Evolutionary conservation across 345 rosid genomes (phyloP), one percentile per base, ranked within the genome.

Genomic region (Aquilaria malaccensis): DNA sequence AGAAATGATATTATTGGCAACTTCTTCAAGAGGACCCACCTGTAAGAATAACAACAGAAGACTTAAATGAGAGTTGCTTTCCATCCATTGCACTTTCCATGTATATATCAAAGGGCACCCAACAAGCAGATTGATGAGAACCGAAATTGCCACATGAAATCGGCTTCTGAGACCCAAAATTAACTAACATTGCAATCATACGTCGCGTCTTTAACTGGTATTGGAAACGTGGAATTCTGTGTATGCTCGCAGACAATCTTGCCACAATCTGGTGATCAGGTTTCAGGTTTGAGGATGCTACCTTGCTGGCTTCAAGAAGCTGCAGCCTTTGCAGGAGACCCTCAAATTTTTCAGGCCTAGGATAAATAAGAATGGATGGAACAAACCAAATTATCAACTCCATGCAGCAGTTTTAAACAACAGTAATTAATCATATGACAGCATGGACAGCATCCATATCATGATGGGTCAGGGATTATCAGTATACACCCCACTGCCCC

Each of bases 81-180:
- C 78, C 86, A 49, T 82, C 87, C 87, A 85, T 71, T 49, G 81
- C 74, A 61, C 70, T 75, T 78, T 85, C 90, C 81, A 82, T 73
- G 59, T 68, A 82, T 52, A 82, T 73, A 69, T 82, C 90, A 74
- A 82, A 78, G 43, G 73, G 59, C 70, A 75, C 82, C 90, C 90
- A 85, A 66, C 82, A 80, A 50, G 76, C 69, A 65, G 80, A 76
- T 51, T 67, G 71, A 45, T 71, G 69, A 69, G 72, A 70, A 47
- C 64, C 76, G 41, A 73, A 65, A 49, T 56, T 66, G 60, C 76
- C 79, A 60, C 45, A 55, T 65, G 77, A 70, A 41, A 68, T 56
- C 47, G 64, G 70, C 63, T 72, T 76, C 62, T 62, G 61, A 31
- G 80, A 59, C 63, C 74, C 74, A 47, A 46, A 13, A 65, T 71